A percentile compares a stretch with the other conserved stretches of the same genome.
Conservation (phyloP, 345 rosid genomes). For the Eucalyptus pumila region DNA sequence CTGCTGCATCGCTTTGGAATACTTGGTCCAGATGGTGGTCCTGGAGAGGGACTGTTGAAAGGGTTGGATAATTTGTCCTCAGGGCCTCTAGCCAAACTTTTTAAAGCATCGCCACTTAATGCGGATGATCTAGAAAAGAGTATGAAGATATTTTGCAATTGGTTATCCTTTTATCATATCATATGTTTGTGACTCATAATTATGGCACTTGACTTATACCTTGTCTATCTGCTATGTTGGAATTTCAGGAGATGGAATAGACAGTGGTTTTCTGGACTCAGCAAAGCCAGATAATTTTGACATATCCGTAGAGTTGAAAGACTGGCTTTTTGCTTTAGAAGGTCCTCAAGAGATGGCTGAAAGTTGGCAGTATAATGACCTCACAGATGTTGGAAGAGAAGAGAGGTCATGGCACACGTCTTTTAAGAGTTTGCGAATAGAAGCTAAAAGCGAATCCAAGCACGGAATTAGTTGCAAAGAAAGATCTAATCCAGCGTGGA, state of each 20-base stretch:
- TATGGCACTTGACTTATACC: neutral
- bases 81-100: constrained; percentile 81
- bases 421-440: constrained; percentile 52
- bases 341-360: constrained; percentile 68
- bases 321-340: constrained; percentile 97
- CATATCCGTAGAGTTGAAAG: constrained; percentile 61
- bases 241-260: constrained; percentile 24
- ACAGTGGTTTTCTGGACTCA: constrained; percentile 35
- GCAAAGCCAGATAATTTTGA: constrained; percentile 86
- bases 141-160: neutral
- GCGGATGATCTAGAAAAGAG: constrained; percentile 36
- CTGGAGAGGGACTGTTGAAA: constrained; percentile 75
- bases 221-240: neutral
- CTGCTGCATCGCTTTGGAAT: constrained; percentile 90
- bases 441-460: constrained; percentile 29
- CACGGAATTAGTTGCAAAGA: constrained; percentile 19
- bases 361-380: constrained; percentile 34
- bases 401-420: constrained; percentile 83
- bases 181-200: neutral
- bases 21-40: constrained; percentile 89
- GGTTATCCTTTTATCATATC: neutral
- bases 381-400: constrained; percentile 45
- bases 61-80: constrained; percentile 69
- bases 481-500: constrained; percentile 14
- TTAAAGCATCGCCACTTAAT: constrained; percentile 46